Evolutionary conservation across 106 monocot species (phyloP), one percentile per base, ranked within the genome.

Genomic region (Alisma plantagoaquatica): DNA sequence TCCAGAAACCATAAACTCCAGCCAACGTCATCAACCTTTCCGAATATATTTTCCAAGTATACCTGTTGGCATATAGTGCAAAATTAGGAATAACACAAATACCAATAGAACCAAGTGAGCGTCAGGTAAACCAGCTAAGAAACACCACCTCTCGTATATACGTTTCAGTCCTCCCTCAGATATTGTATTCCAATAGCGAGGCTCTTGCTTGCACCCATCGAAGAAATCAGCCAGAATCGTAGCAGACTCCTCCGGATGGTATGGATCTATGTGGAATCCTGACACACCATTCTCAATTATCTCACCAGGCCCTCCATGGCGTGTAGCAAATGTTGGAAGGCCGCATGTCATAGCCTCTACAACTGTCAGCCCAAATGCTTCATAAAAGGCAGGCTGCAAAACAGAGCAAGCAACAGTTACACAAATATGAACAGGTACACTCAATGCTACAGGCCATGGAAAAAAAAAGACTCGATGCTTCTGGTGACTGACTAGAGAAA

Each of bases 1-100:
- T 94, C 94, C 94, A 94, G 65, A 94, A 94, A 19, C 83, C 65
- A 63, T 94, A 94, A 19, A 94, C 94, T 26, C 94, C 94, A 49
- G 84, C 80, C 30, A 94, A 45, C 8, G 87, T 94, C 83, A 94
- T 88, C 41, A 84, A 64, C 60, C 94, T 83, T 44, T 94, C 88
- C 10, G 88, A 94, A 55, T 94, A 94, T 15, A 81, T 94, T 59
- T 84, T 84, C 94, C 94, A 94, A 35, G 94, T 94, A 43, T 94
- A 94, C 75, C 88, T 94, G n/a, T n/a, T n/a, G n/a, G n/a, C n/a
- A n/a, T n/a, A n/a, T n/a, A n/a, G n/a, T n/a, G n/a, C n/a, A n/a
- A n/a, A n/a, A n/a, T n/a, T n/a, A n/a, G n/a, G n/a, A n/a, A n/a
- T n/a, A n/a, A n/a, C n/a, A n/a, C n/a, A n/a, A n/a, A n/a, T n/a